Evolutionary conservation across 2,329 filamentous ascomycete genomes (phyloP).

Genomic region (Fusarium equiseti): DNA sequence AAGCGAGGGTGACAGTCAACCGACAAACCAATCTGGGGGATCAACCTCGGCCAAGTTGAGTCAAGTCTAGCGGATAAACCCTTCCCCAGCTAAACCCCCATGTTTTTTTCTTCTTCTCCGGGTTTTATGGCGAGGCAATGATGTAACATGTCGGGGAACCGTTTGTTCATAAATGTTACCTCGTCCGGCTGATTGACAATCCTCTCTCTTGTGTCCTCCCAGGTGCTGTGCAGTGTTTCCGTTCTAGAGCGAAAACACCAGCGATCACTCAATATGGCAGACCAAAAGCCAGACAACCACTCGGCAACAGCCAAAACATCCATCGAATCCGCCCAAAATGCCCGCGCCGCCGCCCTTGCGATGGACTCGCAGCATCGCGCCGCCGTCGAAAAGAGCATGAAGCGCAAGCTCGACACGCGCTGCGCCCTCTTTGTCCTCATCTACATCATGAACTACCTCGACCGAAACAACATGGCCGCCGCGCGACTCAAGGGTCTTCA

Average conservation of each 20-base stretch:
- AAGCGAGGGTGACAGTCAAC: slow-evolving; percentile 28
- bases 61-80: slow-evolving; percentile 16
- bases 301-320: slow-evolving; percentile 34
- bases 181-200: not conserved
- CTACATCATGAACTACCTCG: slow-evolving; percentile 80
- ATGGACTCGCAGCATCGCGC: slow-evolving; percentile 62
- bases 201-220: not conserved
- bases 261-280: slow-evolving; percentile 12
- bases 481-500: slow-evolving; percentile 75
- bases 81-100: slow-evolving; percentile 16
- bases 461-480: slow-evolving; percentile 76
- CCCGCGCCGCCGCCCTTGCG: slow-evolving; percentile 17
- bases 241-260: not conserved
- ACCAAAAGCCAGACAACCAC: slow-evolving; percentile 34
- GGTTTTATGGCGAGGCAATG: slow-evolving; percentile 1
- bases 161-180: slow-evolving; percentile 11
- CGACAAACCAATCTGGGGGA: slow-evolving; percentile 6
- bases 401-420: slow-evolving; percentile 77
- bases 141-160: slow-evolving; percentile 14
- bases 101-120: slow-evolving; percentile 20
- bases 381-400: slow-evolving; percentile 72
- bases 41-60: not conserved
- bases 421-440: slow-evolving; percentile 78
- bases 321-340: slow-evolving; percentile 25
- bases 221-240: not conserved